Percentiles rank a stretch among this genome's conserved stretches.
These are phyloP conservation scores for Penicillium egyptiacum DNA, from an alignment of 495 filamentous ascomycete species.

Conservation along the genomic window DNA sequence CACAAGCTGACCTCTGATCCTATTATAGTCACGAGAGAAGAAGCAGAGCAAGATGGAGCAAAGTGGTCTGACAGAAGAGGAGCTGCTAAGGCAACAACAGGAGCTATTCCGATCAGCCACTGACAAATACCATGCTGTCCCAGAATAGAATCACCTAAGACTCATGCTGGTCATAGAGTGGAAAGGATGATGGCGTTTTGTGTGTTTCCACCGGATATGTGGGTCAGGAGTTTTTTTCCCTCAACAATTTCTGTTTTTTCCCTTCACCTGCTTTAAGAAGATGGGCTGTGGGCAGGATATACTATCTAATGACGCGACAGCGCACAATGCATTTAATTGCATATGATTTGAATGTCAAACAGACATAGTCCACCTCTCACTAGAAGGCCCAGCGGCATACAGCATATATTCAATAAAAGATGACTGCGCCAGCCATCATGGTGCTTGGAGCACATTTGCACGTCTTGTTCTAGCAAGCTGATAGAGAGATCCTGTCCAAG, in stretches of 20 bases:
- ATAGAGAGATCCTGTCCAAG: background rate
- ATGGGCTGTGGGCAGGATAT: slow-evolving; percentile 7
- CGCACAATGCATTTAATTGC: slow-evolving; percentile 13
- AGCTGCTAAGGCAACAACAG: slow-evolving; percentile 84
- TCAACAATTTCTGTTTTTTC: slow-evolving; percentile 16
- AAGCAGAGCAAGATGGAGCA: slow-evolving; percentile 95
- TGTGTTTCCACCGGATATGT: slow-evolving; percentile 9
- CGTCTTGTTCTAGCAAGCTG: background rate
- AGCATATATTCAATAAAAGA: background rate
- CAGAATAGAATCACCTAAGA: slow-evolving; percentile 33
- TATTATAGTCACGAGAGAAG: slow-evolving; percentile 80
- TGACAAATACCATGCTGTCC: slow-evolving; percentile 64
- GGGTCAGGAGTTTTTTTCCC: slow-evolving; percentile 29
- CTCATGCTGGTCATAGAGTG: slow-evolving; percentile 45
- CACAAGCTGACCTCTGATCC: slow-evolving; percentile 8
- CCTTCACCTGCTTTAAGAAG: background rate
- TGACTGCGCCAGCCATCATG: background rate
- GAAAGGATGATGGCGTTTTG: slow-evolving; percentile 27
- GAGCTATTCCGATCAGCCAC: slow-evolving; percentile 85
- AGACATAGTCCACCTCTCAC: background rate
- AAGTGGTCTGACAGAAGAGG: slow-evolving; percentile 84
- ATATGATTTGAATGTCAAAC: slow-evolving; percentile 7
- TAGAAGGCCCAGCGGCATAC: background rate
- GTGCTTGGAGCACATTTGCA: background rate
- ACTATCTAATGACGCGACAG: slow-evolving; percentile 14